Conservation (phyloP, 371 early-diverging fungal genomes). For the Sporodiniella umbellata region DNA sequence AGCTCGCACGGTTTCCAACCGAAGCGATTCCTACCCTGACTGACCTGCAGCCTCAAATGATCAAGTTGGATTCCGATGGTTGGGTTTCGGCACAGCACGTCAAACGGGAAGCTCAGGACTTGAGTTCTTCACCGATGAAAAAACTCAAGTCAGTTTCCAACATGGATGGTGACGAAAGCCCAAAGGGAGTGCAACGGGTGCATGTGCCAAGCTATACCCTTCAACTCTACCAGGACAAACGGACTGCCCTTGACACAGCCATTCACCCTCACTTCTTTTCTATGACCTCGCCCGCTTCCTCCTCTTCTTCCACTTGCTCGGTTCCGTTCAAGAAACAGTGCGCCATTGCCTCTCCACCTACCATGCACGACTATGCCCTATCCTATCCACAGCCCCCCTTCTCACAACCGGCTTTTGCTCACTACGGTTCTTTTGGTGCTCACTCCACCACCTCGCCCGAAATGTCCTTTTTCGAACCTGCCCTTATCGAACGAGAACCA, state of each 20-base stretch:
- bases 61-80: constrained; percentile 18
- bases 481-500: not conserved
- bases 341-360: no score
- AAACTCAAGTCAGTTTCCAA: no score
- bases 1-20: constrained; percentile 18
- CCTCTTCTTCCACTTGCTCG: constrained; percentile 30
- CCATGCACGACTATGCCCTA: no score
- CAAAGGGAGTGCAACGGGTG: constrained; percentile 38
- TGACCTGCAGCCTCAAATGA: constrained; percentile 19
- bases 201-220: constrained; percentile 35
- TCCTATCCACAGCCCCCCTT: no score
- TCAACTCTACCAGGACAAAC: constrained; percentile 10
- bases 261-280: constrained; percentile 11
- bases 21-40: constrained; percentile 12
- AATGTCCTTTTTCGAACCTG: constrained; percentile 2
- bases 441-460: constrained; percentile 3
- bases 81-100: constrained; percentile 25
- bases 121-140: no score
- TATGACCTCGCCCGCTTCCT: constrained; percentile 36
- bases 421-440: not conserved
- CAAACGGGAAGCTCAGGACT: constrained; percentile 19
- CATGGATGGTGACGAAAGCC: no score
- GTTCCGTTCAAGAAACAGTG: constrained; percentile 26
- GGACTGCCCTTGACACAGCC: no score
- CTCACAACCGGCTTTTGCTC: constrained; percentile 10